phyloP scores from a whole-genome alignment of 345 rosid genomes.

The Acer campestre region DNA sequence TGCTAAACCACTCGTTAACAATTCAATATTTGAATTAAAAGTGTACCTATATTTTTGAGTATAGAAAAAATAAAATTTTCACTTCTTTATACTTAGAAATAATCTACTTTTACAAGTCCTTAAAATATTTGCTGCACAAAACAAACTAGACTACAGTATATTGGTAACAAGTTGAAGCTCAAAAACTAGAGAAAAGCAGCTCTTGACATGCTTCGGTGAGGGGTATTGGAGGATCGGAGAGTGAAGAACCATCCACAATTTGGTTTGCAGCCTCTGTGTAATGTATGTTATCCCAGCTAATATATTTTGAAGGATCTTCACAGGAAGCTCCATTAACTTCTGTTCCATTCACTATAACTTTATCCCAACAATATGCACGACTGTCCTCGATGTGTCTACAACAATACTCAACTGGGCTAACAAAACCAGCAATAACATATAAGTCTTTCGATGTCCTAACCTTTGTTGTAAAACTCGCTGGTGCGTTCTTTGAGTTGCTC shows the following conservation, averaged over 20 bases:
- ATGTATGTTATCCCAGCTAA: conserved; percentile 44
- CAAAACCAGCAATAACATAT: conserved; percentile 22
- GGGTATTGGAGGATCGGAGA: conserved; percentile 35
- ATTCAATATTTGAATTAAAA: no score
- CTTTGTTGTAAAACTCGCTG: conserved; percentile 20
- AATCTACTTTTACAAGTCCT: no score
- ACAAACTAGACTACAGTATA: no score
- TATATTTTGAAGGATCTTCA: conserved; percentile 26
- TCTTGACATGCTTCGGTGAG: conserved; percentile 24
- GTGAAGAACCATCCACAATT: conserved; percentile 26
- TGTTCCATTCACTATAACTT: conserved; percentile 25
- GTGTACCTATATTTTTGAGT: no score
- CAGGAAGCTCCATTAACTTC: conserved; percentile 15
- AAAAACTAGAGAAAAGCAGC: not conserved
- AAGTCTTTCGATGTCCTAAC: conserved; percentile 11
- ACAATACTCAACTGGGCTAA: conserved; percentile 19
- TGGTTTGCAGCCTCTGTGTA: conserved; percentile 41
- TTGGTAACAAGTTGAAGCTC: not conserved
- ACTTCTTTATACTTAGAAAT: no score
- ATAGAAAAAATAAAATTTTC: no score
- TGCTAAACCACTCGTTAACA: no score
- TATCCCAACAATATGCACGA: conserved; percentile 26
- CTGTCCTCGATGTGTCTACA: conserved; percentile 25
- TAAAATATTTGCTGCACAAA: no score
- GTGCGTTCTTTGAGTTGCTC: no score